Conservation (phyloP, 495 filamentous ascomycete genomes). For the Cercophora scortea region DNA sequence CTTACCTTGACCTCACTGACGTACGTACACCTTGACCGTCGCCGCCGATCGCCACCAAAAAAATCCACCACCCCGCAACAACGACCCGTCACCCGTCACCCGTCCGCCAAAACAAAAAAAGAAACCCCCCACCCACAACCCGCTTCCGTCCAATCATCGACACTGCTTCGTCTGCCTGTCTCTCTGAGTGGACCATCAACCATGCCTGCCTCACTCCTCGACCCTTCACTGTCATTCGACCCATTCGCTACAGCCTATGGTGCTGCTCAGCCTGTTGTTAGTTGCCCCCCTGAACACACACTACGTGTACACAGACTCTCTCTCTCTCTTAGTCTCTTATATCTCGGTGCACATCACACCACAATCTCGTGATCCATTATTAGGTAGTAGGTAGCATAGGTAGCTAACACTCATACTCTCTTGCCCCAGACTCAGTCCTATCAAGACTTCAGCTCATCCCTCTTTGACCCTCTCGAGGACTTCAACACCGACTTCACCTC, state of each 20-base stretch:
- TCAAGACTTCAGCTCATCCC: not conserved
- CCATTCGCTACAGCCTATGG: constrained; percentile 15
- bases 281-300: constrained; percentile 1
- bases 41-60: not conserved
- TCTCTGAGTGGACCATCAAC: not conserved
- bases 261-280: constrained; percentile 17
- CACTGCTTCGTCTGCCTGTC: too few species aligned
- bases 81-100: too few species aligned
- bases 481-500: constrained; percentile 22
- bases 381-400: too few species aligned
- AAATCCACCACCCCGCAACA: too few species aligned
- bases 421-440: not conserved
- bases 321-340: not conserved
- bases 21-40: not conserved
- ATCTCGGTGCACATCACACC: too few species aligned
- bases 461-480: constrained; percentile 15
- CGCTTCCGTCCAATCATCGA: too few species aligned
- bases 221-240: constrained; percentile 12
- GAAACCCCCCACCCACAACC: too few species aligned
- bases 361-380: too few species aligned
- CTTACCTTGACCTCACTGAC: not conserved
- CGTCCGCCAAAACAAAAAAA: too few species aligned
- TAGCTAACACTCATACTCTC: not conserved
- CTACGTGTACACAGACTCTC: not conserved
- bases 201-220: not conserved